Evolutionary conservation across 2,329 filamentous ascomycete species (phyloP), one percentile per base, ranked within the genome.

Genomic region (Aureobasidium pullulans): DNA sequence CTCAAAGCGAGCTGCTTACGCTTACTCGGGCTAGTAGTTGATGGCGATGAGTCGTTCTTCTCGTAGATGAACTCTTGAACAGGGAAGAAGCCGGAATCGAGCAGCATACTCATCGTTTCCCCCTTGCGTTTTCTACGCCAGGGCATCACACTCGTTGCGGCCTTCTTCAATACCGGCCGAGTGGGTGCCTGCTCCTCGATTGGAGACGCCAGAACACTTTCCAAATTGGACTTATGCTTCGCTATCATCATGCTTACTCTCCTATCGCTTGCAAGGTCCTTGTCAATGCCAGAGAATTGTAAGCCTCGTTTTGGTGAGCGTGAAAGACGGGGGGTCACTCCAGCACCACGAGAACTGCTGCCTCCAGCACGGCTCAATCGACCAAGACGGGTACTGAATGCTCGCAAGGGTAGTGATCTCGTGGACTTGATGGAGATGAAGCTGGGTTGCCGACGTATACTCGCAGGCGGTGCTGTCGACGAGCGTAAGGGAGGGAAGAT

Each of bases 31-130:
- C 44, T 42, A 3, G 28, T n/a, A 3, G 36, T 16, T 16, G 34
- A 49, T 32, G 34, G 36, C 10, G 36, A 15, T 7, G 56, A 28
- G 1, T 47, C 43, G 8, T 47, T 47, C 5, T 31, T 36, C 34
- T 59, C 39, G 10, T 59, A 59, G n/a, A 59, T 52, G 8, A 42
- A 59, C 16, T 59, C 57, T 10, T 40, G 36, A 7, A 59, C 47
- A 2, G 64, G 63, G 47, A 68, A 69, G 61, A 70, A 68, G 15
- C 67, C 67, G n/a, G 63, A 61, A 15, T 68, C 65, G 5, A 69
- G 58, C 4, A 69, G 62, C 68, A 69, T 69, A 47, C 67, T 69
- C 66, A 69, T 67, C 4, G 67, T 69, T 60, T 68, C 65, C 40
- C 60, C 53, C 29, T 23, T 43, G 8, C 11, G 4, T 7, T 49